Percentiles rank a stretch among this genome's conserved stretches.
These are phyloP conservation scores for Crucihimalaya himalaica DNA, from an alignment of 345 rosid species.

Conservation along the genomic window DNA sequence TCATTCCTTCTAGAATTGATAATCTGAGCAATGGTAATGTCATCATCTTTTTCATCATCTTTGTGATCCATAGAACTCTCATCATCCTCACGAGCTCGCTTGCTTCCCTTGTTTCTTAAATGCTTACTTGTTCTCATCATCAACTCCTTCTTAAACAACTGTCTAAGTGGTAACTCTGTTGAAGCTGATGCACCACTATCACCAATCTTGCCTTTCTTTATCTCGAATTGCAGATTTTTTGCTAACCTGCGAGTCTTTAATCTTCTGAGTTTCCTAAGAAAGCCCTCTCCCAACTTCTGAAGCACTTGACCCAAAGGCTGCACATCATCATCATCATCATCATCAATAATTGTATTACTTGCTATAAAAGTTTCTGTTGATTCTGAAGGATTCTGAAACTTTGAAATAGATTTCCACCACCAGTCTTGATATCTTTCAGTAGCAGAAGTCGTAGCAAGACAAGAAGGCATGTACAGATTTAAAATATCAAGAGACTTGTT, in stretches of 20 bases:
- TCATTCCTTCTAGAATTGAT: not conserved
- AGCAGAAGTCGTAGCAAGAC: conserved; percentile 36
- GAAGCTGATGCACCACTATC: conserved; percentile 11
- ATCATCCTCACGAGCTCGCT: conserved; percentile 17
- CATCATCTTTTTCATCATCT: not conserved
- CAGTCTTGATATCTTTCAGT: conserved; percentile 48
- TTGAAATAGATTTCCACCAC: conserved; percentile 46
- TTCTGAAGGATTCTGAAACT: not conserved
- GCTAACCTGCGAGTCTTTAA: not conserved
- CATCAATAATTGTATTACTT: not conserved
- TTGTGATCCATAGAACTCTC: not conserved
- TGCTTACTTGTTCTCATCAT: not conserved
- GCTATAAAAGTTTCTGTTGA: not conserved
- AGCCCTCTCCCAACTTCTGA: not conserved
- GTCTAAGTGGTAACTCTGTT: not conserved
- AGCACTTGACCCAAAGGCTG: conserved; percentile 15
- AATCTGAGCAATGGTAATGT: not conserved
- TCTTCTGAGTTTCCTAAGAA: not conserved
- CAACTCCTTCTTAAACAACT: not conserved
- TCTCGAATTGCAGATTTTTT: not conserved
- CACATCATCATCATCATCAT: not conserved
- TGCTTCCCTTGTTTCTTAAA: not conserved
- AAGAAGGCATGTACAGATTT: conserved; percentile 48
- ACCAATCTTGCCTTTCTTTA: not conserved
- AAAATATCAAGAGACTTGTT: conserved; percentile 35